Evolutionary conservation across 345 rosid genomes (phyloP).

Genomic region (Ricinus communis): DNA sequence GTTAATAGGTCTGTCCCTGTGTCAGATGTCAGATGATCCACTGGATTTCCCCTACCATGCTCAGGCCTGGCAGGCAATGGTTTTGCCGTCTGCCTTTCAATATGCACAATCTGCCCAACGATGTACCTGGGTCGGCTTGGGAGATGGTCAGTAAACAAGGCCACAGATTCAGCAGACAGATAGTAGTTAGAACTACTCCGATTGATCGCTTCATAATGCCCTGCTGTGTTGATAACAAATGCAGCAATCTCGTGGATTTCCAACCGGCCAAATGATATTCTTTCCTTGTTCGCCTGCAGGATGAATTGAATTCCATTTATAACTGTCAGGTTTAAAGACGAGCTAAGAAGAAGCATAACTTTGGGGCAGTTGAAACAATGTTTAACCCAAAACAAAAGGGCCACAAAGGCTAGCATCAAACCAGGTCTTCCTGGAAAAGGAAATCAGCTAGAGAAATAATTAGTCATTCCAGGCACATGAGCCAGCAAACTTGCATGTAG

Average conservation of each 20-base stretch:
- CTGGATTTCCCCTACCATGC: slow-evolving; percentile 35
- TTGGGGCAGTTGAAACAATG: too few species aligned
- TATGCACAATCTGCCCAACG: slow-evolving; percentile 88
- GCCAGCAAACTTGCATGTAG: too few species aligned
- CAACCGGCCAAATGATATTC: slow-evolving; percentile 77
- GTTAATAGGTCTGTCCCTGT: slow-evolving; percentile 50
- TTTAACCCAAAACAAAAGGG: too few species aligned
- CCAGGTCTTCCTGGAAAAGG: too few species aligned
- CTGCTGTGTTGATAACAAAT: slow-evolving; percentile 72
- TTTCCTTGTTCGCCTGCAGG: slow-evolving; percentile 84
- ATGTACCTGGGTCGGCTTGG: slow-evolving; percentile 79
- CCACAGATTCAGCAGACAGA: slow-evolving; percentile 89
- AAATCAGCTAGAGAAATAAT: too few species aligned
- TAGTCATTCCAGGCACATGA: too few species aligned
- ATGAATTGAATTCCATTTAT: too few species aligned
- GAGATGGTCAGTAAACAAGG: slow-evolving; percentile 81
- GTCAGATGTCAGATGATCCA: slow-evolving; percentile 48
- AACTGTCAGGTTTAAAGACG: too few species aligned
- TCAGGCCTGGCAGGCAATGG: slow-evolving; percentile 40
- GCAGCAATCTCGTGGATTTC: slow-evolving; percentile 95
- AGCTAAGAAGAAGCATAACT: too few species aligned
- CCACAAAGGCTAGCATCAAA: too few species aligned
- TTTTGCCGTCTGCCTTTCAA: slow-evolving; percentile 79
- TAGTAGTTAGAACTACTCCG: slow-evolving; percentile 70
- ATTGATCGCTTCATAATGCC: slow-evolving; percentile 85